phyloP scores from a whole-genome alignment of 2,329 filamentous ascomycete species.

The Fonsecaea nubica region DNA sequence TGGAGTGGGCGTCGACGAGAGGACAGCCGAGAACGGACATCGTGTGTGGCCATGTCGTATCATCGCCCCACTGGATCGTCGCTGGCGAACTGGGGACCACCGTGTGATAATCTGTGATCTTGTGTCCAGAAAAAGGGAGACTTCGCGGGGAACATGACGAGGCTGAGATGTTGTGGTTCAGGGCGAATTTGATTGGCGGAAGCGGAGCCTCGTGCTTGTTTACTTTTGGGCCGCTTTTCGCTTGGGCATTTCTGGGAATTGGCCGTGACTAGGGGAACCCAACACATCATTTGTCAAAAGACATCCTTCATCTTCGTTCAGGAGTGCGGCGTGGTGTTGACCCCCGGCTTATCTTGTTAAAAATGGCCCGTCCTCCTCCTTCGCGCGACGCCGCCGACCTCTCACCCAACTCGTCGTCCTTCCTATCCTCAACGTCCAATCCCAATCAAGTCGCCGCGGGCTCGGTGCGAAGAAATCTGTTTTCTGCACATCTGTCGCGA shows the following conservation, averaged over 20 bases:
- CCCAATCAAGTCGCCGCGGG: conserved; percentile 24
- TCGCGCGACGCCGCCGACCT: conserved; percentile 16
- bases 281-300: not conserved
- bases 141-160: not conserved
- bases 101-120: not conserved
- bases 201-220: not conserved
- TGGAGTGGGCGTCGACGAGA: not conserved
- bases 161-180: not conserved
- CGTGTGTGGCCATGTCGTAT: not conserved
- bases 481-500: conserved; percentile 52
- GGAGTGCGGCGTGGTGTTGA: not conserved
- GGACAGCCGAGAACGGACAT: not conserved
- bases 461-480: conserved; percentile 54
- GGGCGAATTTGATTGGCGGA: conserved; percentile 11
- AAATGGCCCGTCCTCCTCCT: conserved; percentile 14
- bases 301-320: not conserved
- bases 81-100: not conserved
- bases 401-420: conserved; percentile 23
- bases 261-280: not conserved
- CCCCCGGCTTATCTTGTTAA: not conserved
- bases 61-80: not conserved
- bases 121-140: not conserved
- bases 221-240: not conserved
- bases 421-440: conserved; percentile 9
- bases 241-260: too few relatives aligned